Evolutionary conservation across 805 yeast genomes (phyloP), one percentile per base, ranked within the genome.

Genomic region (Candida parachauliodes): DNA sequence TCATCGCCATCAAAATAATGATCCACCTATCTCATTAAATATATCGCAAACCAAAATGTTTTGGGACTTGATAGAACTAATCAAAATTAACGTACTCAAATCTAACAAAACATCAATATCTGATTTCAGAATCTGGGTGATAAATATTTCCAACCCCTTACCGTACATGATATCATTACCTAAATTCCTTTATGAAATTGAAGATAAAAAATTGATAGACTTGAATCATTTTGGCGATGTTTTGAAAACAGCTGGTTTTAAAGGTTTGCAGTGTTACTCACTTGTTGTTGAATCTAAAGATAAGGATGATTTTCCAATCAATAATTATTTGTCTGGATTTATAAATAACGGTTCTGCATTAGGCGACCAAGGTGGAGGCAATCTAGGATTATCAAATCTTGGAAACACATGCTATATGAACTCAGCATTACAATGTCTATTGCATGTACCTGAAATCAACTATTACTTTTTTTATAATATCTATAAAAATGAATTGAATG

Each of bases 401-500:
- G 97, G 97, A 2, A 89, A 89, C 55, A 81, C 95, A 0, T 89
- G 97, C 58, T 89, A 88, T 57, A 88, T 89, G 97, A 88, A 88
- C 57, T 85, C 95, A 8, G 96, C 96, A 0, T 62, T 91, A 31
- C 98, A 93, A 54, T 91, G 97, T 52, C 62, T 91, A 28, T 74
- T 78, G 0, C 98, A 91, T 53, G 72, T 89, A 9, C 95, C 95
- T 1, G 96, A 88, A 56, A 59, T 93, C 18, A 76, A 81, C 8
- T 71, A 78, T 28, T 91, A 88, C 54, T 93, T 91, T 50, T 60
- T 81, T 25, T 76, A 73, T 50, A 74, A 76, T 38, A 65, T 75
- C 11, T 84, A 67, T 54, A 68, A 72, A 45, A 56, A 58, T 2
- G 98, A 91, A 50, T 60, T 91, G 34, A 93, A 93, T 53, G 47